Conservation (phyloP, 2,329 filamentous ascomycete genomes). For the Cordyceps fumosorosea region DNA sequence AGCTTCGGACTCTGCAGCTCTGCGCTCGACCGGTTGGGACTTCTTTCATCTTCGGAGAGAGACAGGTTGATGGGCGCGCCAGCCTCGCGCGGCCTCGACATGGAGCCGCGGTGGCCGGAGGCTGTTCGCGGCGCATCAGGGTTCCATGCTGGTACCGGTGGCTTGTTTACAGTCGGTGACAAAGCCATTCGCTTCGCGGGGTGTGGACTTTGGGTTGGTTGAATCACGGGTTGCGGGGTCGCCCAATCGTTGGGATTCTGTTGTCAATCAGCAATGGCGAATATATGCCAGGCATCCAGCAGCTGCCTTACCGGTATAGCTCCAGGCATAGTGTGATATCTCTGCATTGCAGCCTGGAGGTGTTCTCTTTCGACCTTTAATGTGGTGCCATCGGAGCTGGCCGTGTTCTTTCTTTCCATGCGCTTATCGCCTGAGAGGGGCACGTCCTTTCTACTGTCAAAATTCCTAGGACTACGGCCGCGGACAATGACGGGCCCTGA, state of each 20-base stretch:
- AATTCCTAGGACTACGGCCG: slow-evolving; percentile 87
- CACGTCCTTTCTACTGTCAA: slow-evolving; percentile 83
- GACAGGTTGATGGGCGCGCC: slow-evolving; percentile 43
- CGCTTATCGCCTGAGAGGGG: slow-evolving; percentile 57
- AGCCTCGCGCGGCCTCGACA: slow-evolving; percentile 10
- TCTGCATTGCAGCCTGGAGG: slow-evolving; percentile 22
- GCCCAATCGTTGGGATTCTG: slow-evolving; percentile 40
- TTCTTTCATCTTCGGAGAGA: slow-evolving; percentile 54
- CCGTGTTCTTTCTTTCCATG: slow-evolving; percentile 38
- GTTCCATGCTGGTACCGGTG: slow-evolving; percentile 48
- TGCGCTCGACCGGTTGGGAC: slow-evolving; percentile 44
- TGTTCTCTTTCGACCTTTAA: slow-evolving; percentile 30
- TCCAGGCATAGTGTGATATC: slow-evolving; percentile 17
- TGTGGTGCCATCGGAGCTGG: slow-evolving; percentile 26
- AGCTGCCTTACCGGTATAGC: slow-evolving; percentile 2
- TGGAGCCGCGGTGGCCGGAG: slow-evolving; percentile 11
- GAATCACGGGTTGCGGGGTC: slow-evolving; percentile 31
- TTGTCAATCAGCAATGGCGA: slow-evolving; percentile 14
- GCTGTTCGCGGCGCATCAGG: slow-evolving; percentile 26
- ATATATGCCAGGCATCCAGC: neutral
- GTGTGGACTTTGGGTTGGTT: slow-evolving; percentile 35
- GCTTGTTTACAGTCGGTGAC: slow-evolving; percentile 43
- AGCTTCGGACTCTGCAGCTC: slow-evolving; percentile 46
- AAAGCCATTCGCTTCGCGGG: slow-evolving; percentile 47
- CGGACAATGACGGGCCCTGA: slow-evolving; percentile 94